Evolutionary conservation across 306 rosid species (phyloP).

Genomic region (Benincasa hispida): DNA sequence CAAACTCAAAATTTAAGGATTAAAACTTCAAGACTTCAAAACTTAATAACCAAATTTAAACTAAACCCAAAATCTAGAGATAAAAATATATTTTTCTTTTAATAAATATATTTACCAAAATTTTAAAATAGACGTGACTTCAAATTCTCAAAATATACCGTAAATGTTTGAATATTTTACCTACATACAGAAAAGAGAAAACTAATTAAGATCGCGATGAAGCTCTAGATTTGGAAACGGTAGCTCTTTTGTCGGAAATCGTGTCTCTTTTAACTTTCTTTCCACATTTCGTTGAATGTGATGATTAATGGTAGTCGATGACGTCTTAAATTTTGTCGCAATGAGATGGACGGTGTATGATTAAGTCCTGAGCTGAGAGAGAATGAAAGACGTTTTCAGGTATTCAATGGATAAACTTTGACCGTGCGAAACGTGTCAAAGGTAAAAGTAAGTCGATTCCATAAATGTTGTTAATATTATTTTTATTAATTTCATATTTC

Average conservation of each 20-base stretch:
- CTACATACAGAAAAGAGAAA: not conserved
- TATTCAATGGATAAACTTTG: not conserved
- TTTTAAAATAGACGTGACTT: not conserved
- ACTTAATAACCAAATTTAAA: too few species aligned
- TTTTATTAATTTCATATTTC: not conserved
- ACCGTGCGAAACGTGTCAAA: not conserved
- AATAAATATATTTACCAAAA: too few species aligned
- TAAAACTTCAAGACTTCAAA: too few species aligned
- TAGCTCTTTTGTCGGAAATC: not conserved
- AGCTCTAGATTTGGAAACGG: not conserved
- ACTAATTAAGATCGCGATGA: not conserved
- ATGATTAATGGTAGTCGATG: not conserved
- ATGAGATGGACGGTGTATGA: too few species aligned
- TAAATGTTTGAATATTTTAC: not conserved
- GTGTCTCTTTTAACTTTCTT: not conserved
- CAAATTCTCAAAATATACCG: not conserved
- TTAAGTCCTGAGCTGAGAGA: not conserved
- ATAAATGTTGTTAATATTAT: not conserved
- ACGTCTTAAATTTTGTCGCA: not conserved
- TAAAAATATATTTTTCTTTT: too few species aligned
- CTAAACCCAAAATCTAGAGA: too few species aligned
- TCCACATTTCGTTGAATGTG: not conserved
- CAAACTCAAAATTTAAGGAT: too few species aligned
- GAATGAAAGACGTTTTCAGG: not conserved
- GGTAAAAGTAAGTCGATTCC: not conserved